phyloP scores from a whole-genome alignment of 31 red algal species.

The Asparagopsis taxiformis region DNA sequence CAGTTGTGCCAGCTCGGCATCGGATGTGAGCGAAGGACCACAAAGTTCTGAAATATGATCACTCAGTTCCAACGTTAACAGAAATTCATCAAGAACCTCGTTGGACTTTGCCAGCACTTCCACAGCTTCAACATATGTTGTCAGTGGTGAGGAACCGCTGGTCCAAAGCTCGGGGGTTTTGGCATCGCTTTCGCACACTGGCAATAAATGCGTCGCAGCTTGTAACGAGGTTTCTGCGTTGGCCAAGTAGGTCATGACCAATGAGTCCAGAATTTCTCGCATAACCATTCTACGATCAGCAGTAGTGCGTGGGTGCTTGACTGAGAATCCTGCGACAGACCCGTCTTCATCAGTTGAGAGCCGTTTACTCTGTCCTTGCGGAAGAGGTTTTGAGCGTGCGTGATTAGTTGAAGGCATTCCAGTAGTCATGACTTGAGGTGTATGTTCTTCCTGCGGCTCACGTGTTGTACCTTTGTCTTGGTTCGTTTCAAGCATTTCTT shows the following conservation, averaged over 20 bases:
- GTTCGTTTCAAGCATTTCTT: background rate
- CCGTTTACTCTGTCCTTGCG: background rate
- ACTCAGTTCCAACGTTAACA: slow-evolving; percentile 26
- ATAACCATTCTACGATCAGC: slow-evolving; percentile 1
- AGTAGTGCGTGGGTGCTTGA: background rate
- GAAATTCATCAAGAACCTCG: slow-evolving; percentile 26
- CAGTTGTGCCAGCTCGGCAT: slow-evolving; percentile 1
- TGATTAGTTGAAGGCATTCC: background rate
- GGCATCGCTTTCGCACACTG: slow-evolving; percentile 40
- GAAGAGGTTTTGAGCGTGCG: background rate
- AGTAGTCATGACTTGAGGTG: background rate
- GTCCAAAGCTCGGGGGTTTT: slow-evolving; percentile 27
- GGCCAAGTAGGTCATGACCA: slow-evolving; percentile 44
- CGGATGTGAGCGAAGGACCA: background rate
- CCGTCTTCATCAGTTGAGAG: background rate
- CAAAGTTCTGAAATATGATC: slow-evolving; percentile 1
- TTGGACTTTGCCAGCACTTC: slow-evolving; percentile 36
- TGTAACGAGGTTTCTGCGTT: slow-evolving; percentile 58
- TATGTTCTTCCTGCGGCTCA: background rate
- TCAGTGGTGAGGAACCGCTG: slow-evolving; percentile 24
- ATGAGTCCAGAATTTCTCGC: slow-evolving; percentile 27
- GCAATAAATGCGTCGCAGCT: slow-evolving; percentile 52
- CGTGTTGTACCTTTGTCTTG: background rate
- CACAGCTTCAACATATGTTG: slow-evolving; percentile 48
- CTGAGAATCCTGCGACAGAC: background rate